Evolutionary conservation across 1,284 basidiomycete species (phyloP).

Genomic region (Cryptococcus depauperatus): DNA sequence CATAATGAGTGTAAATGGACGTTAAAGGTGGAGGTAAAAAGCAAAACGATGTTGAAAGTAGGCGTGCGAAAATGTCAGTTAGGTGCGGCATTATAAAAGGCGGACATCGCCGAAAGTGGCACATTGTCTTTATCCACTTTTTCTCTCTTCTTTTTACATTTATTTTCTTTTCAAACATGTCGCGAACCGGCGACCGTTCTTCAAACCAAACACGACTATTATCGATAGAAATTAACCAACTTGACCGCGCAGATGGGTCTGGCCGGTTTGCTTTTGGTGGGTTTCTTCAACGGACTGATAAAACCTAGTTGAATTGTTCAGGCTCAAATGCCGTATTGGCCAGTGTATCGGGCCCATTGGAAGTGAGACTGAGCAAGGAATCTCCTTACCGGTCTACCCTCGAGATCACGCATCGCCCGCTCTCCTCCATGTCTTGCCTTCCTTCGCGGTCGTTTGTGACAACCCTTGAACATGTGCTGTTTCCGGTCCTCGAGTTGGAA

Average conservation of each 20-base stretch:
- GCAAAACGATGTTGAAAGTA: slow-evolving; percentile 6
- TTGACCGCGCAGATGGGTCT: slow-evolving; percentile 43
- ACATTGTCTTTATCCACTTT: too few species aligned
- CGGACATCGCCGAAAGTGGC: too few species aligned
- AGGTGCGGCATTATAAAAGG: too few species aligned
- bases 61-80: slow-evolving; percentile 13
- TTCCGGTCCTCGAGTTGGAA: slow-evolving; percentile 45
- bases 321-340: slow-evolving; percentile 44
- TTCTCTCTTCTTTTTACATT: too few species aligned
- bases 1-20: not conserved
- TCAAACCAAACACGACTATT: too few species aligned
- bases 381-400: slow-evolving; percentile 49
- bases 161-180: too few species aligned
- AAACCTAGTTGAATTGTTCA: slow-evolving; percentile 10
- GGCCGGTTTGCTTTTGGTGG: slow-evolving; percentile 41
- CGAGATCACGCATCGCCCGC: slow-evolving; percentile 49
- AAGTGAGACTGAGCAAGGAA: slow-evolving; percentile 51
- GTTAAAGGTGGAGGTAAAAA: not conserved
- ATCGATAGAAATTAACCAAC: slow-evolving; percentile 26
- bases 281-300: slow-evolving; percentile 2
- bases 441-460: slow-evolving; percentile 40
- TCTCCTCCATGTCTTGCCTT: slow-evolving; percentile 46
- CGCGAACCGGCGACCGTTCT: too few species aligned
- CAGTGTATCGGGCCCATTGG: slow-evolving; percentile 48
- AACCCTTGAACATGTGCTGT: slow-evolving; percentile 35